phyloP scores from a whole-genome alignment of 495 filamentous ascomycete species.

The Trichoderma erinaceum region DNA sequence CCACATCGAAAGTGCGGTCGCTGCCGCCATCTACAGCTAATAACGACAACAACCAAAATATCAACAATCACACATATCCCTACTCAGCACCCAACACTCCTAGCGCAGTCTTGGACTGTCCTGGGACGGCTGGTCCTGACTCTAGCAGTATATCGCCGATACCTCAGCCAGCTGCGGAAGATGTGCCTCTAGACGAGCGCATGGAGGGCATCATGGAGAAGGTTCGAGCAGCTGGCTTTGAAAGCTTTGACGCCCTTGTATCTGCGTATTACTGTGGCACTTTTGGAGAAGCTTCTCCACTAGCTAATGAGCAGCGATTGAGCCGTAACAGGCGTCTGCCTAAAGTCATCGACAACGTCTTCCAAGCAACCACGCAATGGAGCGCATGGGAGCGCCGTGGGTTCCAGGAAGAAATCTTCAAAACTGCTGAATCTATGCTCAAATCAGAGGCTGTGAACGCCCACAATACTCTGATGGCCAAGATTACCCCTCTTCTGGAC shows the following conservation, averaged over 20 bases:
- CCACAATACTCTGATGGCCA: not conserved
- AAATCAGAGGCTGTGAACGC: not conserved
- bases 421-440: conserved; percentile 9
- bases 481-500: conserved; percentile 6
- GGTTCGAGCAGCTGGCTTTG: conserved; percentile 13
- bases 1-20: not conserved
- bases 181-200: conserved; percentile 7
- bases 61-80: not conserved
- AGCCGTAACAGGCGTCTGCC: conserved; percentile 12
- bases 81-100: not conserved
- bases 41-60: too few relatives aligned
- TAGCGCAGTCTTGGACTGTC: not conserved
- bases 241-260: conserved; percentile 14
- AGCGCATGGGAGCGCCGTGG: conserved; percentile 13
- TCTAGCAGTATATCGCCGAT: not conserved
- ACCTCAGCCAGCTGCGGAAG: not conserved
- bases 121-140: not conserved
- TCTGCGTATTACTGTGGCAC: conserved; percentile 9
- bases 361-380: conserved; percentile 2
- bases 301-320: conserved; percentile 13
- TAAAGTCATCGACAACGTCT: conserved; percentile 4
- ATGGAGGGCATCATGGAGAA: conserved; percentile 16
- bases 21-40: not conserved
- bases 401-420: conserved; percentile 11
- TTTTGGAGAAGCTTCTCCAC: not conserved